phyloP scores from a whole-genome alignment of 2,329 filamentous ascomycete species.

The Rutstroemia sp. region DNA sequence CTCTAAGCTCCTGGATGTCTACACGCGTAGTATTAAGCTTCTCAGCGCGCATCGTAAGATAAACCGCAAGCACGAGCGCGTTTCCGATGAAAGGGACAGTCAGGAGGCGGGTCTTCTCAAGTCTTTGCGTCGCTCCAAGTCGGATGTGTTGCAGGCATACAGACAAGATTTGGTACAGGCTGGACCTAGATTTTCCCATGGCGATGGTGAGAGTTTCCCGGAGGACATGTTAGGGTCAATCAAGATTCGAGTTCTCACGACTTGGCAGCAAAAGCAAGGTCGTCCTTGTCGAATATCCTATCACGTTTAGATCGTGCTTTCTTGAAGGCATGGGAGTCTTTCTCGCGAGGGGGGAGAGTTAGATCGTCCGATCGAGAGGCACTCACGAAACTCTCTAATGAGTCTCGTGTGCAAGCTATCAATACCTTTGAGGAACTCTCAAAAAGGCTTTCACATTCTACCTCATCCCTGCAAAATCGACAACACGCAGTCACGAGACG shows the following conservation, averaged over 20 bases:
- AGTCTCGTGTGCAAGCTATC: conserved; percentile 41
- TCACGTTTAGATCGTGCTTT: conserved; percentile 38
- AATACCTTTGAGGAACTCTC: conserved; percentile 42
- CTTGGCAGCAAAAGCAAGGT: conserved; percentile 22
- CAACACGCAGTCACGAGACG: background rate
- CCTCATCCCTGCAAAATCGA: conserved; percentile 6
- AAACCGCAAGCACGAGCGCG: conserved; percentile 8
- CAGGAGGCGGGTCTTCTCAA: conserved; percentile 32
- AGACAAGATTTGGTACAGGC: conserved; percentile 34
- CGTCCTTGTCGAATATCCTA: conserved; percentile 31
- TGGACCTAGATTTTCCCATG: conserved; percentile 37
- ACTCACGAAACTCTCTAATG: conserved; percentile 39
- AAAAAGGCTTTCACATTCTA: conserved; percentile 26
- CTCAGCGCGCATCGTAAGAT: conserved; percentile 34
- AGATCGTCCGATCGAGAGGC: conserved; percentile 39
- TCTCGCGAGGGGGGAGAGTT: conserved; percentile 26
- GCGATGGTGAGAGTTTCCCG: conserved; percentile 37
- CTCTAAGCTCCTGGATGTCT: conserved; percentile 39
- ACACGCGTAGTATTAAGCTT: conserved; percentile 29
- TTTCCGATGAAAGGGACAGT: background rate
- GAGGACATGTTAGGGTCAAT: background rate
- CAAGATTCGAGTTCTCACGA: background rate
- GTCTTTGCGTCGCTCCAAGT: conserved; percentile 22
- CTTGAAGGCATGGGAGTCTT: conserved; percentile 33
- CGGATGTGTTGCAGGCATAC: conserved; percentile 37